Evolutionary conservation across 495 filamentous ascomycete species (phyloP).

Genomic region (Extremus antarcticus): DNA sequence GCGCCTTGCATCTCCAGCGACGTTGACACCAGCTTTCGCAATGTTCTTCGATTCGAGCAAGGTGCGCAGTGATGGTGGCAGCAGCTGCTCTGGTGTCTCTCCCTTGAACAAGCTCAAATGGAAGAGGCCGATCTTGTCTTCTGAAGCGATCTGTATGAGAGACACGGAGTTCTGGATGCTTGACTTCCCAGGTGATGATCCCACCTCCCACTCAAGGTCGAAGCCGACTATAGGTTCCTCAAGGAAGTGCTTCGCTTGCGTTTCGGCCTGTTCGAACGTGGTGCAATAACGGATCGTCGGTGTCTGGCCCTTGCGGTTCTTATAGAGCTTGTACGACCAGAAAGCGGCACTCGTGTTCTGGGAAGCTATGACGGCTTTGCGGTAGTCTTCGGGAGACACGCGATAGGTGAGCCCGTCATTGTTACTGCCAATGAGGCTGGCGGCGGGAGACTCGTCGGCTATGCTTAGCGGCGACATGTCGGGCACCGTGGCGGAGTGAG

Average conservation of each 20-base stretch:
- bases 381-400: conserved; percentile 12
- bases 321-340: conserved; percentile 27
- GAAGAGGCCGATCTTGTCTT: conserved; percentile 30
- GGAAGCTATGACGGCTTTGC: conserved; percentile 21
- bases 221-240: conserved; percentile 29
- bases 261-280: conserved; percentile 22
- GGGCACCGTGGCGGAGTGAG: too few relatives aligned
- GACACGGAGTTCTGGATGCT: conserved; percentile 27
- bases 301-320: conserved; percentile 19
- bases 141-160: conserved; percentile 31
- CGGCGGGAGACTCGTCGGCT: too few relatives aligned
- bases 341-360: conserved; percentile 18
- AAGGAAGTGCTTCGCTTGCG: conserved; percentile 24
- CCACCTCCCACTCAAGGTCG: conserved; percentile 32
- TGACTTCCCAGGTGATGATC: conserved; percentile 4
- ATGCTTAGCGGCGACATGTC: too few relatives aligned
- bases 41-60: conserved; percentile 71
- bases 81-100: conserved; percentile 21
- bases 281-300: conserved; percentile 27
- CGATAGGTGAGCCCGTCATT: conserved; percentile 1
- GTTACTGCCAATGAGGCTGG: too few relatives aligned
- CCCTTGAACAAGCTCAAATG: conserved; percentile 27
- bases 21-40: conserved; percentile 76
- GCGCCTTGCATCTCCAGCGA: conserved; percentile 58
- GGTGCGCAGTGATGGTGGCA: conserved; percentile 28